These are phyloP conservation scores for Helenozyma baotianmanensis DNA, from an alignment of 805 yeast genomes.

Conservation along the genomic window DNA sequence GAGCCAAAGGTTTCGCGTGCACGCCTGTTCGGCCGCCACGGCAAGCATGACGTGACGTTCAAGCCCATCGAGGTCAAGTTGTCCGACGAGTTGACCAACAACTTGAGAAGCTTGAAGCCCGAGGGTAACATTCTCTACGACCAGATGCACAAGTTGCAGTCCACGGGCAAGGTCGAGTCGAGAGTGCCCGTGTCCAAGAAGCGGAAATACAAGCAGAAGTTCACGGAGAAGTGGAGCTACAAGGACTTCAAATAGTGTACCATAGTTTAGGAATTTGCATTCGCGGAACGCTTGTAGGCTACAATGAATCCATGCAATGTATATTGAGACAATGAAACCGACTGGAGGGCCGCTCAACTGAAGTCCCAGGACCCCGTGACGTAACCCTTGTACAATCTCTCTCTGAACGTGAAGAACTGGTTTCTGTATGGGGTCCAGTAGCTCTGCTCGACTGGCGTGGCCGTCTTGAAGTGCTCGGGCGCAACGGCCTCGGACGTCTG, in stretches of 20 bases:
- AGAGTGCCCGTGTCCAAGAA: slow-evolving; percentile 65
- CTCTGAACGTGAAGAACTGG: slow-evolving; percentile 43
- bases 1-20: slow-evolving; percentile 21
- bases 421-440: slow-evolving; percentile 46
- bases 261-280: no score
- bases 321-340: no score
- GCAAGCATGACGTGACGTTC: slow-evolving; percentile 40
- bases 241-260: slow-evolving; percentile 51
- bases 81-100: slow-evolving; percentile 82
- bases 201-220: slow-evolving; percentile 65
- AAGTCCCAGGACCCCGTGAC: slow-evolving; percentile 44
- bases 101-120: slow-evolving; percentile 77
- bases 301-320: no score
- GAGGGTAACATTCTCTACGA: slow-evolving; percentile 87
- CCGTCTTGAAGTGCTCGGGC: slow-evolving; percentile 74
- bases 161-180: slow-evolving; percentile 81
- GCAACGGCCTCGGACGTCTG: slow-evolving; percentile 65
- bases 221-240: slow-evolving; percentile 90
- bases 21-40: slow-evolving; percentile 27
- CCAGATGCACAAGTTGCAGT: slow-evolving; percentile 75
- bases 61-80: slow-evolving; percentile 70
- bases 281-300: no score
- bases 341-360: no score
- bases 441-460: slow-evolving; percentile 34
- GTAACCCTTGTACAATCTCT: slow-evolving; percentile 44